Percentiles rank a stretch among this genome's conserved stretches.
Evolutionary conservation across 148 eudicot species (phyloP).

Genomic region (Cornus suecica): DNA sequence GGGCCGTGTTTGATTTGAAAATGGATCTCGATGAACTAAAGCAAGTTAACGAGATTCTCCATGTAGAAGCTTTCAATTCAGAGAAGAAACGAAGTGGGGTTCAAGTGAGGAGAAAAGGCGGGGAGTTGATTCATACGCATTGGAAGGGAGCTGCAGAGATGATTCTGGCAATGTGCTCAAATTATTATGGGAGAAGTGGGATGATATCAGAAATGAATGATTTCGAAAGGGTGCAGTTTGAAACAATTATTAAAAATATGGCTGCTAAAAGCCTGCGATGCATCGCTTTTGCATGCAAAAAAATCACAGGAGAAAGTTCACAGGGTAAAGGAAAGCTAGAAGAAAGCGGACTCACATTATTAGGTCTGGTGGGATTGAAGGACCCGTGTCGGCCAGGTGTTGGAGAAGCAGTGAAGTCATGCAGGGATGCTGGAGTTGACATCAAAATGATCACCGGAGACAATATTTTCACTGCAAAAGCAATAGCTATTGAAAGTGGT

Average conservation of each 20-base stretch:
- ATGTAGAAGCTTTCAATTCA: slow-evolving; percentile 40
- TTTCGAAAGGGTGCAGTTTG: slow-evolving; percentile 13
- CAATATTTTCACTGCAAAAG: slow-evolving; percentile 41
- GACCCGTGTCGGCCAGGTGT: slow-evolving; percentile 49
- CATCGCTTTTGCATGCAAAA: slow-evolving; percentile 35
- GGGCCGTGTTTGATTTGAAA: slow-evolving; percentile 33
- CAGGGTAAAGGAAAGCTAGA: background rate
- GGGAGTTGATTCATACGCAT: slow-evolving; percentile 20
- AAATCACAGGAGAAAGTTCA: background rate
- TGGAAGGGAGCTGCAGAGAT: slow-evolving; percentile 58
- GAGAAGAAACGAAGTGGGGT: slow-evolving; percentile 37
- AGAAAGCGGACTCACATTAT: background rate
- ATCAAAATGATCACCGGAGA: slow-evolving; percentile 50
- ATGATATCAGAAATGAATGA: slow-evolving; percentile 12
- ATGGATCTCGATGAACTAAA: slow-evolving; percentile 21
- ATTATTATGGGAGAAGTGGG: slow-evolving; percentile 31
- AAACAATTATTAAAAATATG: slow-evolving; percentile 27
- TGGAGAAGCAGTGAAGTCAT: slow-evolving; percentile 32
- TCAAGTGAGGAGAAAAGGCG: slow-evolving; percentile 7
- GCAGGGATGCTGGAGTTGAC: slow-evolving; percentile 38
- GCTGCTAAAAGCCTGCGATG: slow-evolving; percentile 36
- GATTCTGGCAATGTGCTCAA: slow-evolving; percentile 37
- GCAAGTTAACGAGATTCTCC: slow-evolving; percentile 20
- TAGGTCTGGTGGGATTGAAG: slow-evolving; percentile 18
- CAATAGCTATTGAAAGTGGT: slow-evolving; percentile 45